Percentiles rank a stretch among this genome's conserved stretches.
These are phyloP conservation scores for Cynanchum wilfordii DNA, from an alignment of 257 asterid genomes.

Conservation along the genomic window DNA sequence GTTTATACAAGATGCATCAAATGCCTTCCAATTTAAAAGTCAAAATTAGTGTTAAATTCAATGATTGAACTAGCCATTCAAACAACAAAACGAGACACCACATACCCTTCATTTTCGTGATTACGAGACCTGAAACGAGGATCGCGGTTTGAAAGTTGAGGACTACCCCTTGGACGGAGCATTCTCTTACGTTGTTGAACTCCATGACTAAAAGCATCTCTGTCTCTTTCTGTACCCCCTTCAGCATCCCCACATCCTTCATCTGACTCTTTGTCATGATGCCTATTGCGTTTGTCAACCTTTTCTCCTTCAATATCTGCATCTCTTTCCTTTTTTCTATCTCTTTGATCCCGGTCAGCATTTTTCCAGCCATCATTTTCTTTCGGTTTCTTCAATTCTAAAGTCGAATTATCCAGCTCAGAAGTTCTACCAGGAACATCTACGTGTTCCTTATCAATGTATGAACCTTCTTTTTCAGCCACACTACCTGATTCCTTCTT, in stretches of 20 bases:
- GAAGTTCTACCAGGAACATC: conserved; percentile 53
- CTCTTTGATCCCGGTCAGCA: conserved; percentile 61
- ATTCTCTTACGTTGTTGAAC: conserved; percentile 89
- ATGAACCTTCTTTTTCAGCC: conserved; percentile 56
- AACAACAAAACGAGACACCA: conserved; percentile 1
- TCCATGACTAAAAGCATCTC: conserved; percentile 60
- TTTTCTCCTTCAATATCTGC: conserved; percentile 71
- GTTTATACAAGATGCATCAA: not conserved
- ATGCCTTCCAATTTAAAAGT: not conserved
- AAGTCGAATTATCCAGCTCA: conserved; percentile 44
- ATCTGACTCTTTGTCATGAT: conserved; percentile 70
- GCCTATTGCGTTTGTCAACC: conserved; percentile 59
- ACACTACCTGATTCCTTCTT: conserved; percentile 74
- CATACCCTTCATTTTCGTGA: conserved; percentile 84
- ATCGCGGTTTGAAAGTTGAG: conserved; percentile 72
- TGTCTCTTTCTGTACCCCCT: conserved; percentile 62
- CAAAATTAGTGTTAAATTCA: not conserved
- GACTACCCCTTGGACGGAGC: conserved; percentile 90
- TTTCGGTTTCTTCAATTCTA: conserved; percentile 60
- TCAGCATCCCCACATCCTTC: conserved; percentile 64
- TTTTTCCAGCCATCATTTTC: conserved; percentile 63
- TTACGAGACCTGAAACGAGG: conserved; percentile 53
- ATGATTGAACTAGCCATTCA: conserved; percentile 3
- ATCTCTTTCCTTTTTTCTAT: conserved; percentile 79
- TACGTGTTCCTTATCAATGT: conserved; percentile 49